Evolutionary conservation across 306 rosid genomes (phyloP).

Genomic region (Acacia confusa): DNA sequence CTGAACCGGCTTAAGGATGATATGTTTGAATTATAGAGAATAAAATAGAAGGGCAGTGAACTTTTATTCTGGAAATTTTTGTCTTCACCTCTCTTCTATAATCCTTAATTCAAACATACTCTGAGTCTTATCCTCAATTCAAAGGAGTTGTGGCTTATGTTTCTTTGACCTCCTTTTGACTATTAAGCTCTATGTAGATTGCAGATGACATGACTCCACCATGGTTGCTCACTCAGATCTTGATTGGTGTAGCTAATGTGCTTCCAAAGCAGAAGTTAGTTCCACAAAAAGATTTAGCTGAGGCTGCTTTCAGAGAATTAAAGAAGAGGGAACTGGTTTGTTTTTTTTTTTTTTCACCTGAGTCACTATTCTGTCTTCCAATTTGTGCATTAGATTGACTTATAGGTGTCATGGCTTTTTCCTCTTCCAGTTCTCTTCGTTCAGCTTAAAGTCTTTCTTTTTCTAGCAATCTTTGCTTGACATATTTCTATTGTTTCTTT

Average conservation of each 20-base stretch:
- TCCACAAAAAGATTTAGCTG: conserved; percentile 82
- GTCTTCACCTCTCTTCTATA: background rate
- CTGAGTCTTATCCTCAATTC: background rate
- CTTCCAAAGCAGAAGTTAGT: conserved; percentile 87
- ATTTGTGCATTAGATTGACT: background rate
- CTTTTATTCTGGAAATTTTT: background rate
- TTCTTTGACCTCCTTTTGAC: conserved; percentile 32
- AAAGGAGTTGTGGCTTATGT: background rate
- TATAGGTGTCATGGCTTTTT: background rate
- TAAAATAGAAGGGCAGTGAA: background rate
- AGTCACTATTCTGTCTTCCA: background rate
- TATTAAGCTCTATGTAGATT: conserved; percentile 51
- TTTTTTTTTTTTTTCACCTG: conserved; percentile 4
- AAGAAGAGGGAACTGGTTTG: conserved; percentile 67
- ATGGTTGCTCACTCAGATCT: conserved; percentile 46
- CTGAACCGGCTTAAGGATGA: background rate
- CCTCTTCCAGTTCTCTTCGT: background rate
- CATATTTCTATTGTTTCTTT: conserved; percentile 33
- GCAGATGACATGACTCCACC: conserved; percentile 93
- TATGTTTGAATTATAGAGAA: background rate
- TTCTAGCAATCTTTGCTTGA: conserved; percentile 1
- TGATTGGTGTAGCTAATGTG: conserved; percentile 69
- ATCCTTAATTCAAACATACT: background rate
- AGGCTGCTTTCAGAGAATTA: conserved; percentile 74
- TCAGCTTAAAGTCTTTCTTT: background rate